Conservation (phyloP, 192 early-diverging fungal genomes). For the Podila minutissima region DNA sequence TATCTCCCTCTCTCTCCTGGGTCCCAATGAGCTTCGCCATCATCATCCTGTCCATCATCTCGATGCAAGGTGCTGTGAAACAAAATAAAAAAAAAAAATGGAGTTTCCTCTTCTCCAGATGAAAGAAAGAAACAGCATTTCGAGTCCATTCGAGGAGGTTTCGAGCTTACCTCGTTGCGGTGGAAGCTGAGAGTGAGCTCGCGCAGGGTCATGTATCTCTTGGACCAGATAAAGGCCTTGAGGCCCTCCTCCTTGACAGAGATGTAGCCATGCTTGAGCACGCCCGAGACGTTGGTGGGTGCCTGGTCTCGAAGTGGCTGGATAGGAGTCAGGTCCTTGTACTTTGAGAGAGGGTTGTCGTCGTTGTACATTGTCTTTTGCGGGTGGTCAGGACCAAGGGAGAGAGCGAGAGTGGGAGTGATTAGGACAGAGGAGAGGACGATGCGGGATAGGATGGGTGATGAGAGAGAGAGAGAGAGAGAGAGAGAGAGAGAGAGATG, state of each 20-base stretch:
- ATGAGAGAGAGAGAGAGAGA: background rate
- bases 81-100: constrained; percentile 18
- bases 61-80: background rate
- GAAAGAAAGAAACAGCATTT: background rate
- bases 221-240: constrained; percentile 94
- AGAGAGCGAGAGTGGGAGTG: background rate
- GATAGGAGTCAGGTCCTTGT: constrained; percentile 44
- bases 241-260: constrained; percentile 94
- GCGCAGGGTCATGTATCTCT: constrained; percentile 88
- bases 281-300: constrained; percentile 44
- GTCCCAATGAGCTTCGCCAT: too few species aligned
- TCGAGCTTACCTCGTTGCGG: constrained; percentile 84
- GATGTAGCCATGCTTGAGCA: constrained; percentile 84
- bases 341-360: constrained; percentile 46
- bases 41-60: too few species aligned
- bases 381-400: background rate
- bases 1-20: too few species aligned
- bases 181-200: constrained; percentile 93
- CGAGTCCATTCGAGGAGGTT: background rate
- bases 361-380: constrained; percentile 26
- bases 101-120: background rate
- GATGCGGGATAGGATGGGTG: background rate
- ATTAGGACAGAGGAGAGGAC: background rate
- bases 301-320: constrained; percentile 33
- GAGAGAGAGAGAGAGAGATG: background rate